phyloP scores from a whole-genome alignment of 1,139 yeast genomes.

The Taphrina pruni region DNA sequence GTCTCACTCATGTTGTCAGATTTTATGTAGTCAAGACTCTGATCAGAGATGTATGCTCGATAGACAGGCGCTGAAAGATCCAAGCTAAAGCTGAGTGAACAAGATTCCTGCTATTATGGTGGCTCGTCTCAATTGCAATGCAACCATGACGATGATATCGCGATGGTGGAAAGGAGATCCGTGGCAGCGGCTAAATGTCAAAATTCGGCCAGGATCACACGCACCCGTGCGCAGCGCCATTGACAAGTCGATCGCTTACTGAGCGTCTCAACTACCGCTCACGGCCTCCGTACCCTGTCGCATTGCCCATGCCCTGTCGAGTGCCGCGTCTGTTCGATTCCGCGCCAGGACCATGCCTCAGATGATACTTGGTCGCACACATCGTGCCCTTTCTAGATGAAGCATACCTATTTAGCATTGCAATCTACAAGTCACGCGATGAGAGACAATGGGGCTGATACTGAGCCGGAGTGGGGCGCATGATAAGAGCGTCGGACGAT shows the following conservation, averaged over 20 bases:
- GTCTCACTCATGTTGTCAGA: constrained; percentile 22
- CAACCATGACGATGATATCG: background rate
- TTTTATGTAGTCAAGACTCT: background rate
- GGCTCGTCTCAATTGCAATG: background rate
- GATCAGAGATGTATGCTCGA: background rate
- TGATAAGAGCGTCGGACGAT: background rate
- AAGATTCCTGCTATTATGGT: too few relatives aligned
- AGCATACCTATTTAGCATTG: too few relatives aligned
- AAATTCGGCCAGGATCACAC: background rate
- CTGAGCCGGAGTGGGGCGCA: background rate
- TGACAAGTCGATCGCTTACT: too few relatives aligned
- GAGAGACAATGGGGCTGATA: too few relatives aligned
- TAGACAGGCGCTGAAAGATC: background rate
- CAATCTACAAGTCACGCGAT: too few relatives aligned
- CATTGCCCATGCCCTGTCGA: too few relatives aligned
- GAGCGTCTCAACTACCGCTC: background rate
- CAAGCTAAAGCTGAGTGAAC: too few relatives aligned
- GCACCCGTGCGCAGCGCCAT: background rate
- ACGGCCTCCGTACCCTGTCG: too few relatives aligned
- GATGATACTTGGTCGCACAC: background rate
- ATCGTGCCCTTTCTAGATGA: too few relatives aligned
- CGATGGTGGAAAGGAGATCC: constrained; percentile 11
- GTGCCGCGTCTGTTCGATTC: constrained; percentile 6
- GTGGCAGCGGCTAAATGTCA: constrained; percentile 13
- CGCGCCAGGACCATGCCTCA: background rate